A percentile compares a stretch with the other conserved stretches of the same genome.
phyloP scores from a whole-genome alignment of 306 rosid genomes.

The Crataegus laevigata region DNA sequence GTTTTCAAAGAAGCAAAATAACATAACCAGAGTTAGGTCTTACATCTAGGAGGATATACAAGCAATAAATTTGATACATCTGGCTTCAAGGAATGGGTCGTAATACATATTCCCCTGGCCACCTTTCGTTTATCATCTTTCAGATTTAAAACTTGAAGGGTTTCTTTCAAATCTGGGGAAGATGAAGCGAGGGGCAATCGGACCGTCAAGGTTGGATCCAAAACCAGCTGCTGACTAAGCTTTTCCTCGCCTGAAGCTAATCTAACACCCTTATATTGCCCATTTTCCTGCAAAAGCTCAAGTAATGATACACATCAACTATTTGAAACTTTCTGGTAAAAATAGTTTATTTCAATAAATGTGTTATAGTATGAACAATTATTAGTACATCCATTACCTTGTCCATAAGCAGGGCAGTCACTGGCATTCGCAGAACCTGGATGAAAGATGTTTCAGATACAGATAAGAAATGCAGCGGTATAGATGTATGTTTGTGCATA shows the following conservation, averaged over 20 bases:
- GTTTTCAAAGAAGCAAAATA: slow-evolving; percentile 5
- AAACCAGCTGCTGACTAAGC: slow-evolving; percentile 60
- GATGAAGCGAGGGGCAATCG: slow-evolving; percentile 31
- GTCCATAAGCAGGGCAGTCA: slow-evolving; percentile 57
- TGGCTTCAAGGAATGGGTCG: slow-evolving; percentile 57
- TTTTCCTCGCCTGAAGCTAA: slow-evolving; percentile 83
- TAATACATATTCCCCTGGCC: slow-evolving; percentile 90
- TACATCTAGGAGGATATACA: slow-evolving; percentile 87
- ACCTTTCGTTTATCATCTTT: slow-evolving; percentile 47
- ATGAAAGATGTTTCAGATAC: slow-evolving; percentile 16
- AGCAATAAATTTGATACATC: slow-evolving; percentile 51
- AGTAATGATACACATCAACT: slow-evolving; percentile 18
- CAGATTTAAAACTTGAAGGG: slow-evolving; percentile 33
- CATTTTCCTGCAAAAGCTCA: slow-evolving; percentile 46
- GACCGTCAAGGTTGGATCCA: slow-evolving; percentile 63
- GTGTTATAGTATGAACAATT: slow-evolving; percentile 1
- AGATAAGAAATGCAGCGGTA: slow-evolving; percentile 15
- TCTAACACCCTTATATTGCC: slow-evolving; percentile 70
- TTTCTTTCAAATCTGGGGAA: slow-evolving; percentile 27
- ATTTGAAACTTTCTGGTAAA: slow-evolving; percentile 11
- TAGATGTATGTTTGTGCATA: not conserved
- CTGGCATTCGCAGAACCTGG: slow-evolving; percentile 92
- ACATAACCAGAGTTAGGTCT: slow-evolving; percentile 20
- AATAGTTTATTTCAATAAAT: slow-evolving; percentile 4
- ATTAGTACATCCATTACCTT: slow-evolving; percentile 41